Evolutionary conservation across 2,329 filamentous ascomycete species (phyloP).

Genomic region (Hypoxylon sp.): DNA sequence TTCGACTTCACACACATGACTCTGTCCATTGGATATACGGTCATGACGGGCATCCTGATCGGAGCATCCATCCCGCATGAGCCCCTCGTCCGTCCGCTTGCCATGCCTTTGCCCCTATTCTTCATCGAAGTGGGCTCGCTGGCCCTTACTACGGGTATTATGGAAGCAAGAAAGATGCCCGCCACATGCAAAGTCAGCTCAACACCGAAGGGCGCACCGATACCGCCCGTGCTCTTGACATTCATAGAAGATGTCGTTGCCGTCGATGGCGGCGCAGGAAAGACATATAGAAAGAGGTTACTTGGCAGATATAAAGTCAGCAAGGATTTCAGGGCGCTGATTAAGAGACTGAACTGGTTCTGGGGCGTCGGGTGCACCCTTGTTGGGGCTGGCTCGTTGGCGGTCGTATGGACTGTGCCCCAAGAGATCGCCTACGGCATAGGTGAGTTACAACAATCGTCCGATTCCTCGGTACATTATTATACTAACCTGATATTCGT

Average conservation of each 20-base stretch:
- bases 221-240: slow-evolving; percentile 74
- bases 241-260: slow-evolving; percentile 78
- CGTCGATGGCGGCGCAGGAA: slow-evolving; percentile 74
- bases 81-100: slow-evolving; percentile 65
- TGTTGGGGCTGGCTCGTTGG: slow-evolving; percentile 62
- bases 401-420: slow-evolving; percentile 64
- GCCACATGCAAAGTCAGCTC: slow-evolving; percentile 76
- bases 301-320: slow-evolving; percentile 68
- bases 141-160: slow-evolving; percentile 59
- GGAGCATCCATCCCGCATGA: slow-evolving; percentile 66
- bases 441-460: slow-evolving; percentile 49
- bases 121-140: slow-evolving; percentile 63
- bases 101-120: slow-evolving; percentile 67
- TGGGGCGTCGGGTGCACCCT: slow-evolving; percentile 69
- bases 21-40: slow-evolving; percentile 63
- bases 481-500: slow-evolving; percentile 10
- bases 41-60: slow-evolving; percentile 66
- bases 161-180: slow-evolving; percentile 54
- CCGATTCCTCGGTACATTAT: not conserved
- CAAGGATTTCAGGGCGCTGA: slow-evolving; percentile 67
- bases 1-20: slow-evolving; percentile 66
- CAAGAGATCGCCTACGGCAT: slow-evolving; percentile 63
- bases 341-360: slow-evolving; percentile 69
- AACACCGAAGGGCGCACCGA: slow-evolving; percentile 70
- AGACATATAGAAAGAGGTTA: slow-evolving; percentile 66